Percentiles rank a stretch among this genome's conserved stretches.
Conservation (phyloP, 2,329 filamentous ascomycete species). For the Tolypocladium nubicola region DNA sequence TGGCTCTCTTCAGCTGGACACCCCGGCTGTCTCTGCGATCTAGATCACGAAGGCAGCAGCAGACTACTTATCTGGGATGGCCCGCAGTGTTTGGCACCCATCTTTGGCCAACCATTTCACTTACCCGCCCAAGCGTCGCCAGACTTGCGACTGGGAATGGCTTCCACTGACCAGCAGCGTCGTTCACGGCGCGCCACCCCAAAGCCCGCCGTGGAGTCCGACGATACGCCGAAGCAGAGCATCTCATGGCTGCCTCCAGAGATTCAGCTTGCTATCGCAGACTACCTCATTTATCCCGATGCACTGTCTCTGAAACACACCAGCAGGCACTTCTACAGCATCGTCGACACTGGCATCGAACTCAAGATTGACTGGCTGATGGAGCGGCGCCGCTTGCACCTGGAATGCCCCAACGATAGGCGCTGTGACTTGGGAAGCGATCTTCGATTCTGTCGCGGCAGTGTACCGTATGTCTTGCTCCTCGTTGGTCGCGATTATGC, state of each 20-base stretch:
- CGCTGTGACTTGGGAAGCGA: conserved; percentile 50
- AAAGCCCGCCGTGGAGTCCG: neutral
- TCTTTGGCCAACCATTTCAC: no score
- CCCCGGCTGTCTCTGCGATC: neutral
- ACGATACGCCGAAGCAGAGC: neutral
- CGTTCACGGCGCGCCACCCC: neutral
- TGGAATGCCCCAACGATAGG: conserved; percentile 52
- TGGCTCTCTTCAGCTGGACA: neutral
- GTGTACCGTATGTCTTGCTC: conserved; percentile 36
- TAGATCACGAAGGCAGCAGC: neutral
- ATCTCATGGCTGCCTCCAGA: conserved; percentile 45
- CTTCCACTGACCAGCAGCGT: neutral
- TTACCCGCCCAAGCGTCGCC: neutral
- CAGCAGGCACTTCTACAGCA: conserved; percentile 48
- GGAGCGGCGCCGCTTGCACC: conserved; percentile 48
- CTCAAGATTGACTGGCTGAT: conserved; percentile 62
- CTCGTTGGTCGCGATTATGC: no score
- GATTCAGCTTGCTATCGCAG: conserved; percentile 52
- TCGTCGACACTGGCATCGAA: conserved; percentile 55
- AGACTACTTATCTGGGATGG: neutral
- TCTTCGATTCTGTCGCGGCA: conserved; percentile 48
- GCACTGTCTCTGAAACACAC: conserved; percentile 61
- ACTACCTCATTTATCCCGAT: conserved; percentile 56
- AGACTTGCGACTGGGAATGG: neutral
- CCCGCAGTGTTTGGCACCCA: neutral